A percentile compares a stretch with the other conserved stretches of the same genome.
Evolutionary conservation across 2,329 filamentous ascomycete species (phyloP).

Genomic region (Aspergillus transmontanensis): DNA sequence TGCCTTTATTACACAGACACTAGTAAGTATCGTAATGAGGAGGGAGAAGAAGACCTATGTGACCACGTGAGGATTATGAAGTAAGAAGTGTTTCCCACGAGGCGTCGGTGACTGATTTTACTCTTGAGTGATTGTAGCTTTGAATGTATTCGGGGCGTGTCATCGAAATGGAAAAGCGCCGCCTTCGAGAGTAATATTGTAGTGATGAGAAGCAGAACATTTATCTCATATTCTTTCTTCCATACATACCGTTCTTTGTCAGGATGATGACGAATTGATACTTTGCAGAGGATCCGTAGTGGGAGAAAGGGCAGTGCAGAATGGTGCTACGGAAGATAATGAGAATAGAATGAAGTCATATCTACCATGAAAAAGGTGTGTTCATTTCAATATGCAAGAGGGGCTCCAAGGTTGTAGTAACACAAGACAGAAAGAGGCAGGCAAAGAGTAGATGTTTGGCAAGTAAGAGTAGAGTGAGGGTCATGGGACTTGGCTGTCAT

Average conservation of each 20-base stretch:
- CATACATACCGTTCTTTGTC: not conserved
- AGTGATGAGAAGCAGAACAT: too few species aligned
- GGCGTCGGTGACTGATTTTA: not conserved
- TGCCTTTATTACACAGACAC: not conserved
- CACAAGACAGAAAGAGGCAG: not conserved
- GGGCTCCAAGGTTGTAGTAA: not conserved
- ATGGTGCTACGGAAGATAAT: not conserved
- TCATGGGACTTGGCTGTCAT: not conserved
- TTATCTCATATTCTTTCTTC: too few species aligned
- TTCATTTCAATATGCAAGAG: not conserved
- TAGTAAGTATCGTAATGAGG: not conserved
- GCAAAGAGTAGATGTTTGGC: not conserved
- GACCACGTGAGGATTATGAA: not conserved
- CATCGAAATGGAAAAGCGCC: too few species aligned
- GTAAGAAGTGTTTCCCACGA: too few species aligned
- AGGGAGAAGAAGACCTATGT: not conserved
- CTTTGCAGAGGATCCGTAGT: not conserved
- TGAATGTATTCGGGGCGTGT: not conserved
- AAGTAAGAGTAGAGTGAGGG: not conserved
- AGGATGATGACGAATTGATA: not conserved
- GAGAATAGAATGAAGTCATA: not conserved
- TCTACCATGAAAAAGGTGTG: not conserved
- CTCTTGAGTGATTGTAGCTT: not conserved
- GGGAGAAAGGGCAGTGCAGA: not conserved
- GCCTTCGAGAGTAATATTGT: too few species aligned